A percentile compares a stretch with the other conserved stretches of the same genome.
phyloP scores from a whole-genome alignment of 176 grass and related monocot species.

The Carex cristatella region DNA sequence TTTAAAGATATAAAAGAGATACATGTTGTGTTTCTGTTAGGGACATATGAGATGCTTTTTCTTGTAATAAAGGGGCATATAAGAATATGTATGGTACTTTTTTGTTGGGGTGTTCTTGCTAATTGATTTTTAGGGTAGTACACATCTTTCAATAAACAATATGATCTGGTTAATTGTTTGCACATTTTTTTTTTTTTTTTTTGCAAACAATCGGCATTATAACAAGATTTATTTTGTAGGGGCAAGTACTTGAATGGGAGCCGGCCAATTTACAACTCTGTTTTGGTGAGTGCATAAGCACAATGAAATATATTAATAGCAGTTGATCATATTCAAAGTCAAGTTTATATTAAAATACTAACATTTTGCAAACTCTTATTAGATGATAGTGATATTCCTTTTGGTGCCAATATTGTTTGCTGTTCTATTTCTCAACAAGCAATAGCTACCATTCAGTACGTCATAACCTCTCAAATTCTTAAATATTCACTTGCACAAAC shows the following conservation, averaged over 20 bases:
- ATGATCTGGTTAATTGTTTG: background rate
- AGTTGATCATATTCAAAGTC: background rate
- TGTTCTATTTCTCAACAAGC: slow-evolving; percentile 28
- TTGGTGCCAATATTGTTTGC: slow-evolving; percentile 59
- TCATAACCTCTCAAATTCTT: background rate
- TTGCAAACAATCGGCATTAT: background rate
- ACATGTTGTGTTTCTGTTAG: background rate
- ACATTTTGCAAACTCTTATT: slow-evolving; percentile 13
- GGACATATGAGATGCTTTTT: background rate
- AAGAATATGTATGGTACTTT: background rate
- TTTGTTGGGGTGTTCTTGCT: background rate
- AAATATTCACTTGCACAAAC: background rate
- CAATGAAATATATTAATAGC: slow-evolving; percentile 4
- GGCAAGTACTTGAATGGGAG: slow-evolving; percentile 40
- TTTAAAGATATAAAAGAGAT: background rate
- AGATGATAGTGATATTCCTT: slow-evolving; percentile 51
- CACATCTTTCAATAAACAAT: background rate
- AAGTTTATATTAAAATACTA: slow-evolving; percentile 13
- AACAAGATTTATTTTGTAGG: slow-evolving; percentile 29
- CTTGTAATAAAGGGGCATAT: background rate
- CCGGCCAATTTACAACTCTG: slow-evolving; percentile 37
- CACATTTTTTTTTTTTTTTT: background rate
- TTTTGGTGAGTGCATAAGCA: slow-evolving; percentile 46
- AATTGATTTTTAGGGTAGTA: background rate
- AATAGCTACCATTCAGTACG: background rate